Base-by-base conservation (phyloP, 2,329 filamentous ascomycete species). In the Talaromyces sp. region DNA sequence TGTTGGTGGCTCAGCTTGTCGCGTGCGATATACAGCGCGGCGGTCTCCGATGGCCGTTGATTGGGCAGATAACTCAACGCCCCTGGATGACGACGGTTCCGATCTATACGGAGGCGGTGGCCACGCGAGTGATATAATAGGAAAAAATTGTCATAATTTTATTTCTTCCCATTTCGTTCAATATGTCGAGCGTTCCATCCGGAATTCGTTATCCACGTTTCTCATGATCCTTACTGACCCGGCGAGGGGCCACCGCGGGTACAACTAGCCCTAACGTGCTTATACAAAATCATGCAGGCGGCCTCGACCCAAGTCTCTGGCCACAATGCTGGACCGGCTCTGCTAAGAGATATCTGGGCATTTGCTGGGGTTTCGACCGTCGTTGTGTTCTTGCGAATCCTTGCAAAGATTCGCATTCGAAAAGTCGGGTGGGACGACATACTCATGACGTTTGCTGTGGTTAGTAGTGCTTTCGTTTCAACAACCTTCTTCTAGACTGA, bases 381-480 rank as follows among this genome's bases (percentile, higher is more conserved):
- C 12, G 56, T 62, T 2, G 32, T 68, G 10, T 19, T 57, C 9
- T 60, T 69, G 51, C 64, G 67, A 46, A 55, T 68, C 12, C 11
- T 56, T 52, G 65, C 67, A 8, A 69, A 68, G 58, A 58, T 61
- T 27, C 63, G 63, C 38, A 63, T 69, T 6, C n/a, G 59, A 19
- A 68, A 68, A 43, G 61, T 67, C 24, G 66, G 62, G 1, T 57
- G 51, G 43, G 67, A 69, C 62, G 67, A 69, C 61, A n/a, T 63
- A 24, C 61, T 69, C 2, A 68, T 67, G 64, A 54, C 55, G n/a
- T 64, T 61, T 38, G 64, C 67, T 26, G 61, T 68, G 63, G 67
- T 68, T 54, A 67, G 67, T 58, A 67, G 67, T 57, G 54, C 29
- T 17, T 56, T 46, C 21, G 43, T 29, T 27, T 38, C 19, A 9